phyloP scores from a whole-genome alignment of 1,284 basidiomycete genomes.

The Peniophora sp. region DNA sequence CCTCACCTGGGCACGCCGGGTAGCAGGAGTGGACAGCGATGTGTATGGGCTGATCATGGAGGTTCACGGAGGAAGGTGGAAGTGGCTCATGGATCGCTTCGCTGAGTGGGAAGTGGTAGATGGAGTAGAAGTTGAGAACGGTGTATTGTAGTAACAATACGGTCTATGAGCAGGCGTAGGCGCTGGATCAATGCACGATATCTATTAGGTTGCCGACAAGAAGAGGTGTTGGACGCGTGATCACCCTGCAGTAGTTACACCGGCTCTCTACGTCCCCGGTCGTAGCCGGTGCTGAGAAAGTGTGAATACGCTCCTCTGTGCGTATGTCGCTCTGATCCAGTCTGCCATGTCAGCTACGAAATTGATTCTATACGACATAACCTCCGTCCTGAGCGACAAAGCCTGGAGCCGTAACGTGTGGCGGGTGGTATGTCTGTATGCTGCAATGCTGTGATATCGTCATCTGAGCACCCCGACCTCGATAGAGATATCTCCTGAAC shows the following conservation, averaged over 20 bases:
- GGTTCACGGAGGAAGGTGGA: neutral
- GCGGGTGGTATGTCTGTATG: slow-evolving; percentile 15
- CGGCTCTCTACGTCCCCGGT: too few species aligned
- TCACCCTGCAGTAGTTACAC: too few species aligned
- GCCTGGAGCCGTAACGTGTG: slow-evolving; percentile 17
- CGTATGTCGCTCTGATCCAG: too few species aligned
- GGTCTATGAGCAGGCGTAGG: too few species aligned
- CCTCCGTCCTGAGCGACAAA: slow-evolving; percentile 8
- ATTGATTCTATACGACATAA: slow-evolving; percentile 18
- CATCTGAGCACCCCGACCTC: neutral
- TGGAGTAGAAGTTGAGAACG: neutral
- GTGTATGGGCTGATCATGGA: neutral
- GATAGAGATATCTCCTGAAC: neutral
- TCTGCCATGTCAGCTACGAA: too few species aligned
- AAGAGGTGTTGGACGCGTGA: too few species aligned
- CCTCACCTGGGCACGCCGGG: neutral
- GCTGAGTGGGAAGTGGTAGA: neutral
- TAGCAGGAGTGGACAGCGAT: neutral
- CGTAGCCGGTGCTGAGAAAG: too few species aligned
- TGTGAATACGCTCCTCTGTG: too few species aligned
- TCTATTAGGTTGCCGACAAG: too few species aligned
- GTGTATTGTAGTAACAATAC: too few species aligned
- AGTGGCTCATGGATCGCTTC: neutral
- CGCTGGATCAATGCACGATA: too few species aligned
- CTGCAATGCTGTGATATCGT: neutral